phyloP scores from a whole-genome alignment of 2,329 filamentous ascomycete genomes.

The Helicocarpus griseus region DNA sequence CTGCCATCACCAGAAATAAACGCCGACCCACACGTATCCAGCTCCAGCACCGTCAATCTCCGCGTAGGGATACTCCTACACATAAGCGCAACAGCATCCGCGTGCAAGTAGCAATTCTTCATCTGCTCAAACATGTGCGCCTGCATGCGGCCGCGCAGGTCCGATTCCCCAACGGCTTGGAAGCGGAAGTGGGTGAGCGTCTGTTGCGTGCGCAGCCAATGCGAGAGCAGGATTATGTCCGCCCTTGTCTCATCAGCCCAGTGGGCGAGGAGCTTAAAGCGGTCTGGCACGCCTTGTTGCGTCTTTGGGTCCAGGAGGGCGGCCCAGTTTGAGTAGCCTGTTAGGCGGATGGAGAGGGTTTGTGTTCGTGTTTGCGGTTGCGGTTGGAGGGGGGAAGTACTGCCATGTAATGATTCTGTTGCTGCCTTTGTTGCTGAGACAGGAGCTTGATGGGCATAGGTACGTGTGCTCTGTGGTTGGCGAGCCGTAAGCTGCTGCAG shows the following conservation, averaged over 20 bases:
- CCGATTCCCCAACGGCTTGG: neutral
- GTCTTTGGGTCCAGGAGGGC: neutral
- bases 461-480: neutral
- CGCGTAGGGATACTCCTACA: slow-evolving; percentile 2
- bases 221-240: neutral
- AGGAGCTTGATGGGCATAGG: no score
- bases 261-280: neutral
- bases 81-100: neutral
- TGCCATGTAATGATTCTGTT: neutral
- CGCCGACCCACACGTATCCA: slow-evolving; percentile 5
- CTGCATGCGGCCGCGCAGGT: neutral
- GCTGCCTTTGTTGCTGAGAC: neutral
- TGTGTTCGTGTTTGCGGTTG: neutral
- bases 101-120: neutral
- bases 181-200: slow-evolving; percentile 3
- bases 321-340: neutral
- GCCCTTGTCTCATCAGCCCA: neutral
- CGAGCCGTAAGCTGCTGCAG: neutral
- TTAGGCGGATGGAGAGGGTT: neutral
- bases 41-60: neutral
- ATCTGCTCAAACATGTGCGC: neutral
- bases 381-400: neutral
- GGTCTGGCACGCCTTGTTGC: neutral
- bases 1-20: neutral
- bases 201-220: neutral